phyloP scores from a whole-genome alignment of 257 asterid genomes.

The Solanum chmielewskii region DNA sequence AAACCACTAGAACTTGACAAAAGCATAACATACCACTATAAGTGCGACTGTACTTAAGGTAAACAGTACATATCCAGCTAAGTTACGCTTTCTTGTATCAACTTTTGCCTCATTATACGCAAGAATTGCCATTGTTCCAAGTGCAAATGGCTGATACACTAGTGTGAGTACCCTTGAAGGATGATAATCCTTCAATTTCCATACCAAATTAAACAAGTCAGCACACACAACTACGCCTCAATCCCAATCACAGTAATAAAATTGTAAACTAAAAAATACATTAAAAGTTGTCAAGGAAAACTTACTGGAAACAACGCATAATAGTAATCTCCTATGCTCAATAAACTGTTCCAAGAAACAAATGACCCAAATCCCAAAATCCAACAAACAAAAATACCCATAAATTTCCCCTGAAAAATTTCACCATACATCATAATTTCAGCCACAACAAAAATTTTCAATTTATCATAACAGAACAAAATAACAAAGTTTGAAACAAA shows the following conservation, averaged over 20 bases:
- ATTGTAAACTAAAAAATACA: background rate
- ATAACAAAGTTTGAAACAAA: constrained; percentile 8
- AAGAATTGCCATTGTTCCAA: constrained; percentile 35
- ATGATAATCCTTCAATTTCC: constrained; percentile 45
- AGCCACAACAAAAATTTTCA: background rate
- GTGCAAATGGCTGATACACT: constrained; percentile 75
- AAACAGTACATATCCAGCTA: constrained; percentile 57
- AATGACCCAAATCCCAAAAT: constrained; percentile 88
- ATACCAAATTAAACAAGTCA: background rate
- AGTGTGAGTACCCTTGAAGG: constrained; percentile 77
- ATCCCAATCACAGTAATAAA: background rate
- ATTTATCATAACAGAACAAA: background rate
- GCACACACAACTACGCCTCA: background rate
- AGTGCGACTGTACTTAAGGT: constrained; percentile 47
- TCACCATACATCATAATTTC: background rate
- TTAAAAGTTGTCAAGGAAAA: background rate
- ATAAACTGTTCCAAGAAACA: constrained; percentile 78
- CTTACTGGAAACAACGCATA: constrained; percentile 61
- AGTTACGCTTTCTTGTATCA: constrained; percentile 57
- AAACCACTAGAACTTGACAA: background rate
- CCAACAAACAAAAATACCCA: constrained; percentile 51
- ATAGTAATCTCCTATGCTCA: constrained; percentile 68
- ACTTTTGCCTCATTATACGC: constrained; percentile 55
- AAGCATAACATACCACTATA: constrained; percentile 31
- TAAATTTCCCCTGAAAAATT: constrained; percentile 45